Conservation (phyloP, 2,329 filamentous ascomycete genomes). For the Trichoderma polysporum region DNA sequence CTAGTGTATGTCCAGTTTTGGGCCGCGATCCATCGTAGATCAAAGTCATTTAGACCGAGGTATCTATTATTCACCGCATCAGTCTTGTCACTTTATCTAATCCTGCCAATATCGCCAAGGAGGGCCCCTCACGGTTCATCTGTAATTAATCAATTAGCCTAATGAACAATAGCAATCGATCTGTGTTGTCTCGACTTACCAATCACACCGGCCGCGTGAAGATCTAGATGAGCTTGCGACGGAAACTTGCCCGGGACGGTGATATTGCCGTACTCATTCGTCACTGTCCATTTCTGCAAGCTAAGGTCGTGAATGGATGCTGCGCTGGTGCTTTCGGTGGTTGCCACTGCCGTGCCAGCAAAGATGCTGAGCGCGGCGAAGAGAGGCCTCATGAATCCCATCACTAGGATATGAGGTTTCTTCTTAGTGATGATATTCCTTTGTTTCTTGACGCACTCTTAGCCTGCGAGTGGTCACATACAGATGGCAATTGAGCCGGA, state of each 20-base stretch:
- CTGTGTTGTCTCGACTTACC: slow-evolving; percentile 26
- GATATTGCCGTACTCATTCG: slow-evolving; percentile 23
- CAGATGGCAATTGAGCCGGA: neutral
- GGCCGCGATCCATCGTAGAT: slow-evolving; percentile 55
- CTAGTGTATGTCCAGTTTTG: slow-evolving; percentile 61
- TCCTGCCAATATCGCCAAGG: neutral
- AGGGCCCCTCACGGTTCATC: slow-evolving; percentile 35
- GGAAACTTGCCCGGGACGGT: slow-evolving; percentile 53
- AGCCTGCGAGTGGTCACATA: neutral
- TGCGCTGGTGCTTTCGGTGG: neutral
- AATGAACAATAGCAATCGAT: neutral
- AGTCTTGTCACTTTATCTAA: neutral
- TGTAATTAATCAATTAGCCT: neutral
- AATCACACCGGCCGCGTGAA: slow-evolving; percentile 53
- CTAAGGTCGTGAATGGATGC: slow-evolving; percentile 12
- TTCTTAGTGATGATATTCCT: neutral
- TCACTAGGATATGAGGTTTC: neutral
- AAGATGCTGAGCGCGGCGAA: slow-evolving; percentile 5
- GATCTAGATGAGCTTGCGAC: slow-evolving; percentile 59
- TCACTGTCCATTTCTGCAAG: slow-evolving; percentile 14
- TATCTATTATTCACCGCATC: slow-evolving; percentile 36
- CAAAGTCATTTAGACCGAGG: slow-evolving; percentile 58
- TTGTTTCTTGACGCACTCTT: neutral
- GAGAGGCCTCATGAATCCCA: neutral
- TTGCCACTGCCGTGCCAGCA: neutral